Conservation (phyloP, 2,329 filamentous ascomycete genomes). For the Camptophora hylomeconis region DNA sequence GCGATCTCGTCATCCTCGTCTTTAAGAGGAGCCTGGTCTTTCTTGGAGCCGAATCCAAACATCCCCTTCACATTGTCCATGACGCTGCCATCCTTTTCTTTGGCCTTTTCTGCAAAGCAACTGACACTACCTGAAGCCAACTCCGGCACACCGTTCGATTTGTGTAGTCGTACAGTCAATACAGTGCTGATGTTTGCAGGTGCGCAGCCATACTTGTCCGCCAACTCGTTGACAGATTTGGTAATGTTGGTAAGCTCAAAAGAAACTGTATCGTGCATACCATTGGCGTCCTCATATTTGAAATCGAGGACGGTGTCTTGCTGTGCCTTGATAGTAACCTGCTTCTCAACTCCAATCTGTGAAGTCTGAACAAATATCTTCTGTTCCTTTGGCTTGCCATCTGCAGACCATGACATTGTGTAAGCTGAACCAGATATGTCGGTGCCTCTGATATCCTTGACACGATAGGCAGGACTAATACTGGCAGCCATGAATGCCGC, state of each 20-base stretch:
- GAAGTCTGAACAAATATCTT: constrained; percentile 72
- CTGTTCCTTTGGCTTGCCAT: constrained; percentile 61
- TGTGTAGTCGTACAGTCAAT: constrained; percentile 59
- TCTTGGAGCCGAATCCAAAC: constrained; percentile 86
- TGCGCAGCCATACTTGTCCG: constrained; percentile 65
- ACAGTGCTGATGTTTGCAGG: constrained; percentile 68
- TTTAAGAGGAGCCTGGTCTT: constrained; percentile 63
- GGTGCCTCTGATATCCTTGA: constrained; percentile 85
- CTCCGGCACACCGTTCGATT: constrained; percentile 66
- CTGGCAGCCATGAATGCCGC: constrained; percentile 88
- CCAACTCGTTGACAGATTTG: constrained; percentile 62
- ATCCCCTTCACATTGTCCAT: constrained; percentile 93
- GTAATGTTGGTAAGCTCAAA: constrained; percentile 80
- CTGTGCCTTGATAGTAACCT: constrained; percentile 69
- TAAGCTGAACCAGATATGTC: constrained; percentile 64
- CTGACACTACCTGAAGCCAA: constrained; percentile 64
- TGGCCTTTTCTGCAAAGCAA: constrained; percentile 64
- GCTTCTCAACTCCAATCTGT: constrained; percentile 64
- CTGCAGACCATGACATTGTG: constrained; percentile 61
- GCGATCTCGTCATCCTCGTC: constrained; percentile 45
- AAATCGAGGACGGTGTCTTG: constrained; percentile 72
- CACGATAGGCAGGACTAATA: constrained; percentile 87
- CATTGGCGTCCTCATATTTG: constrained; percentile 40
- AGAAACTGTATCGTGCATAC: constrained; percentile 46
- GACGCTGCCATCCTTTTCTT: constrained; percentile 67